Base-by-base conservation (phyloP, 768 basidiomycete genomes). In the Infundibulicybe gibba region DNA sequence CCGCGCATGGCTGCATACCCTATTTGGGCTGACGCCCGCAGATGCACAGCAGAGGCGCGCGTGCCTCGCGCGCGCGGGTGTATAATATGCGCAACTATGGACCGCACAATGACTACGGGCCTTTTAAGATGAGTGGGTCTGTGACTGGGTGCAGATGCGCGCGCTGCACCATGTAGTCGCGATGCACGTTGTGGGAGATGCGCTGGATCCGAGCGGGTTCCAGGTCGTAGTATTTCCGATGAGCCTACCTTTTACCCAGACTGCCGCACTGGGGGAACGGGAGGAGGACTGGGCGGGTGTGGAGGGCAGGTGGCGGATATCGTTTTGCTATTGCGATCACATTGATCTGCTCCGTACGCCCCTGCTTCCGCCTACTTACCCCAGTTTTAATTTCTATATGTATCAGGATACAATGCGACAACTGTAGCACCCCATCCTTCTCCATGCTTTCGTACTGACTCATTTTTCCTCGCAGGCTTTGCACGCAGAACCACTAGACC, bases 301-400 rank as follows among this genome's bases (percentile, higher is more conserved):
- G 0, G 67, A 68, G 30, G 86, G 85, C 0, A 30, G 61, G 13
- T 88, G 86, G 86, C 63, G 66, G 3, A 73, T 80, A 11, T 73
- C 77, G n/a, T 87, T 85, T 55, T 80, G 76, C 44, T 88, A 84
- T 55, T 74, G 77, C 44, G 85, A 88, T 58, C 85, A 88, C 55
- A 64, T 81, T 5, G 81, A 82, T 40, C 69, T 88, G 32, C 54
- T 85, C 35, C 63, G 85, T 87, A 55, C 60, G 83, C 67, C 12
- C 43, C 31, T 31, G 12, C 61, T 20, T 54, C 57, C 43, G 51
- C 15, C 21, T 41, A 30, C 14, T n/a, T 30, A 15, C 30, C 16
- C 13, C 31, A 3, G 11, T 10, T 12, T 44, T 30, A 31, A 16
- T 12, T 13, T 35, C 21, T 13, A 21, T 16, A 21, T 15, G 10